These are phyloP conservation scores for Trifolium fragiferum DNA, from an alignment of 306 rosid genomes.

Conservation along the genomic window DNA sequence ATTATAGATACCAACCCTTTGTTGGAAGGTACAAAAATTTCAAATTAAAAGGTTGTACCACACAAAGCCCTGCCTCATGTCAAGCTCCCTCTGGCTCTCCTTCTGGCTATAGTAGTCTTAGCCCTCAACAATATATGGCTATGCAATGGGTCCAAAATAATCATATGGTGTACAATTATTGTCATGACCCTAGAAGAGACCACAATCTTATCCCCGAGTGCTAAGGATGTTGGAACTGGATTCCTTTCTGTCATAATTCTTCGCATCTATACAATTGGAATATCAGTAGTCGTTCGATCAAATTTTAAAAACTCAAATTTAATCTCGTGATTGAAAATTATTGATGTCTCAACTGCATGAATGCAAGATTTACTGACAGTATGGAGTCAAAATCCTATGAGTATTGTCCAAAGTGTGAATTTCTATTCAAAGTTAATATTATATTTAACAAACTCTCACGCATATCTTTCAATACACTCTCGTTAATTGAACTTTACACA, in stretches of 20 bases:
- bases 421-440: neutral
- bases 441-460: neutral
- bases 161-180: conserved; percentile 77
- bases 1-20: conserved; percentile 86
- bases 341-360: no score
- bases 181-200: conserved; percentile 82
- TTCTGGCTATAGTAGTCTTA: conserved; percentile 50
- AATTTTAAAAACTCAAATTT: no score
- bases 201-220: conserved; percentile 80
- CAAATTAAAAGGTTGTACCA: conserved; percentile 62
- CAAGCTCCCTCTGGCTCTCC: conserved; percentile 60
- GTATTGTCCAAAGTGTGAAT: neutral
- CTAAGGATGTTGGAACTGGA: neutral
- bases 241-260: neutral
- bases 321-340: no score
- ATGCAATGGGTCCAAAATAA: conserved; percentile 83
- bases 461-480: neutral
- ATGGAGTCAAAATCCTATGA: no score
- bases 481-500: neutral
- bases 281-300: no score
- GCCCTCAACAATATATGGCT: conserved; percentile 56
- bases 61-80: conserved; percentile 53
- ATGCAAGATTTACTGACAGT: no score
- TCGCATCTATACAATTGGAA: neutral
- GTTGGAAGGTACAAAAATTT: conserved; percentile 68